Percentiles rank a stretch among this genome's conserved stretches.
Conservation (phyloP, 208 protist genomes). For the Leishmania gerbilli region DNA sequence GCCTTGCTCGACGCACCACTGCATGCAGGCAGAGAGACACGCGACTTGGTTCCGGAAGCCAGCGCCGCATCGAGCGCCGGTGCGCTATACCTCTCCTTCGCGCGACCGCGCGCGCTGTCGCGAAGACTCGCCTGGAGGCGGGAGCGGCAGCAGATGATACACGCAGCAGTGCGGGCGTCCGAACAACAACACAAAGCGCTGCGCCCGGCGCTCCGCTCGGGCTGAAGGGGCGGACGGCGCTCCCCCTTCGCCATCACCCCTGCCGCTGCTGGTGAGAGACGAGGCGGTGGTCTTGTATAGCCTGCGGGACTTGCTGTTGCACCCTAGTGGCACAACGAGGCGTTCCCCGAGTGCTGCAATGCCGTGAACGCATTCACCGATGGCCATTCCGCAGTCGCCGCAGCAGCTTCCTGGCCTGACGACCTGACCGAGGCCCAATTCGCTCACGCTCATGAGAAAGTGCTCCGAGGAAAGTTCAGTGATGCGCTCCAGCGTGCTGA, state of each 20-base stretch:
- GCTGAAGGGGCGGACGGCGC: neutral
- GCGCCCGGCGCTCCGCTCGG: conserved; percentile 17
- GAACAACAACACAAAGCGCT: conserved; percentile 31
- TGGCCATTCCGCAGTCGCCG: conserved; percentile 8
- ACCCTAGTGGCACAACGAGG: neutral
- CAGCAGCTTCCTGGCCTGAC: neutral
- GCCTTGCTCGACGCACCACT: neutral
- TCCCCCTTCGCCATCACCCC: neutral
- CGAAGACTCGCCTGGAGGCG: neutral
- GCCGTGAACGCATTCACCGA: neutral
- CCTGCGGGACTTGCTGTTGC: neutral
- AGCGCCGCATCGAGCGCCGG: neutral
- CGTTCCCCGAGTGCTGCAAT: neutral
- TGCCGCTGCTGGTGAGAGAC: neutral
- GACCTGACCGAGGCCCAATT: neutral
- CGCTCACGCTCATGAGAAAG: conserved; percentile 25
- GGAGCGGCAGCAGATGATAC: conserved; percentile 27
- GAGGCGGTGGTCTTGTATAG: neutral
- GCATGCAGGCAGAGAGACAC: neutral
- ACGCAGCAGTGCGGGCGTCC: conserved; percentile 11
- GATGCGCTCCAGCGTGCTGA: conserved; percentile 59
- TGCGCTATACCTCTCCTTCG: neutral
- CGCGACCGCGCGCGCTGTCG: neutral
- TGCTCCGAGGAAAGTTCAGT: conserved; percentile 18
- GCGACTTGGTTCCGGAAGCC: neutral